Evolutionary conservation across 805 yeast genomes (phyloP).

Genomic region (Metschnikowia picachoensis): DNA sequence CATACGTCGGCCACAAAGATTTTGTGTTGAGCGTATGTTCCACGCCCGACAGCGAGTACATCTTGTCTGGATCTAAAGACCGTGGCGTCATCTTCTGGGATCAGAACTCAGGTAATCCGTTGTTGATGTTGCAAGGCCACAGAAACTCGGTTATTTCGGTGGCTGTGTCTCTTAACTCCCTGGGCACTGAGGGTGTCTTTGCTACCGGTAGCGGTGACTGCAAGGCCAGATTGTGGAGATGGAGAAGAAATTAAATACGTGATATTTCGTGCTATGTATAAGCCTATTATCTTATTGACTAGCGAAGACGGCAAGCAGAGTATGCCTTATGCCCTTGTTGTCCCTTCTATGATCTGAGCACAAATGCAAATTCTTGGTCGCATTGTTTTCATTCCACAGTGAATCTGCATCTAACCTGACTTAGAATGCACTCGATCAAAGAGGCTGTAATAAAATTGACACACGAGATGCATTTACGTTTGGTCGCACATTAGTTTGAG

Average conservation of each 20-base stretch:
- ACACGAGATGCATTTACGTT: too few species aligned
- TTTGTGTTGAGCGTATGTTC: constrained; percentile 92
- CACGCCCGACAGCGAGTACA: constrained; percentile 88
- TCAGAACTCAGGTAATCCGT: constrained; percentile 83
- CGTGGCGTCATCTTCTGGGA: constrained; percentile 98
- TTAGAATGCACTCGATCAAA: too few species aligned
- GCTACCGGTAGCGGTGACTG: constrained; percentile 98
- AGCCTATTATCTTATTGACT: too few species aligned
- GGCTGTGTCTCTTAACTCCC: constrained; percentile 79
- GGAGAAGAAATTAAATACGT: constrained; percentile 46
- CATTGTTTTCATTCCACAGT: background rate
- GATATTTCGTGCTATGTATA: background rate
- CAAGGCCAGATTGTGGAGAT: constrained; percentile 95
- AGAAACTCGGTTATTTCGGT: constrained; percentile 93
- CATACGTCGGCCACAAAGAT: constrained; percentile 94
- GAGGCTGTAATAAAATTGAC: too few species aligned
- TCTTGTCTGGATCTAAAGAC: constrained; percentile 92
- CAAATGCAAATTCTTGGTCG: too few species aligned
- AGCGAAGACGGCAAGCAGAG: too few species aligned
- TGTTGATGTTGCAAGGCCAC: constrained; percentile 95
- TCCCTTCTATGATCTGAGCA: too few species aligned
- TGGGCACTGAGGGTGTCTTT: constrained; percentile 74
- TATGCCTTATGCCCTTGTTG: too few species aligned
- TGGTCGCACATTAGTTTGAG: too few species aligned
- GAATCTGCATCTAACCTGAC: background rate